Conservation (phyloP, 2,329 filamentous ascomycete species). For the Ophiocordyceps unilateralis region DNA sequence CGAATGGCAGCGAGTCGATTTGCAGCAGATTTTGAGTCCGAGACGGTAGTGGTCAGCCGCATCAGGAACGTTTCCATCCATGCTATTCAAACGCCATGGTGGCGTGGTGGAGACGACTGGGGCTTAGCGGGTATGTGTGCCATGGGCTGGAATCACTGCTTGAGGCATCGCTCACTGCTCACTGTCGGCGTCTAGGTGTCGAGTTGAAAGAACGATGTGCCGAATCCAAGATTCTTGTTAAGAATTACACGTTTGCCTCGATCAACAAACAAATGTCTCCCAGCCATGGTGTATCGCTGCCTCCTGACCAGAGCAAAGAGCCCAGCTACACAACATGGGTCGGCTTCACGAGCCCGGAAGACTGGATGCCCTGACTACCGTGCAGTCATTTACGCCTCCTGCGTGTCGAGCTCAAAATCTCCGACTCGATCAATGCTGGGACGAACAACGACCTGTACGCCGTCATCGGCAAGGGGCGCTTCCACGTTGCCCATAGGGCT, state of each 20-base stretch:
- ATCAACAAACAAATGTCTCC: neutral
- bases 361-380: neutral
- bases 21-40: neutral
- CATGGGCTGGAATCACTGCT: neutral
- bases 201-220: neutral
- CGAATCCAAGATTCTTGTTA: neutral
- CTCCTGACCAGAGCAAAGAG: neutral
- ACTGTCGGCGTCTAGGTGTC: neutral
- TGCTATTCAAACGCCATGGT: neutral
- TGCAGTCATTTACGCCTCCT: neutral
- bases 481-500: no score
- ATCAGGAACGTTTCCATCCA: neutral
- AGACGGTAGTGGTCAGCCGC: neutral
- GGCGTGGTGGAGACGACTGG: neutral
- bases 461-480: no score
- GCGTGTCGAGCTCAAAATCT: neutral
- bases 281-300: neutral
- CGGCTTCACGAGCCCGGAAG: neutral
- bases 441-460: no score
- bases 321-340: neutral
- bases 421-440: no score
- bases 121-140: neutral
- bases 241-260: neutral
- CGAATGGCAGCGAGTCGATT: neutral
- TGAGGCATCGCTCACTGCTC: neutral